Base-by-base conservation (phyloP, 306 rosid species). In the Datisca glomerata region DNA sequence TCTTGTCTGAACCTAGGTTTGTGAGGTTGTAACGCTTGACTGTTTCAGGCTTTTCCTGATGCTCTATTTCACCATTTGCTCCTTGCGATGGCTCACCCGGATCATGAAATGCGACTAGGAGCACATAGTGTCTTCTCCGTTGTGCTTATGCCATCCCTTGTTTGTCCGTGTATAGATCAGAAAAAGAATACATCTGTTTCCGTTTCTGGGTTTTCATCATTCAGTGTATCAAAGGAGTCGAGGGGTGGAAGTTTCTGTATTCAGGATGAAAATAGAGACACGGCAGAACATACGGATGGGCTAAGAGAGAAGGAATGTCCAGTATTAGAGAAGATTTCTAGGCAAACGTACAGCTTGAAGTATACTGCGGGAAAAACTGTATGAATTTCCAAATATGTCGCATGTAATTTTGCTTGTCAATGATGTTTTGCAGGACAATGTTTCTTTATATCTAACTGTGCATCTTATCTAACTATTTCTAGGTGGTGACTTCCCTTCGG, bases 31-130 rank as follows among this genome's bases (percentile, higher is more conserved):
- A 64, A 55, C 21, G 20, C 2, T 45, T 23, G 21, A 13, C 45
- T 45, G 25, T 65, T 70, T 15, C 75, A 89, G 98, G 75, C 78
- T 56, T 89, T 89, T 56, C 98, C 98, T 49, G 95, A 83, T 64
- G 89, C 86, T 21, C 73, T 89, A 59, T 80, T 83, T 75, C 93
- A 89, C 71, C 98, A 83, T 53, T 55, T 89, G 72, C 93, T 89
- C 66, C 47, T 78, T 24, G 82, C 66, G 10, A 89, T 89, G 98
- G 70, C 93, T 33, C 91, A 89, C 62, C 77, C 82, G 44, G 97
- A 84, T 56, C 77, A 64, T 15, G 93, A 80, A 59, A 89, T 84
- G 45, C 75, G 93, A 47, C 67, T 72, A 43, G 86, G 95, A 52
- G 98, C 98, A 8, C 93, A 89, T 16, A 35, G 70, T 62, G 46